Evolutionary conservation across 2,329 filamentous ascomycete species (phyloP).

Genomic region (Colletotrichum graminicola): DNA sequence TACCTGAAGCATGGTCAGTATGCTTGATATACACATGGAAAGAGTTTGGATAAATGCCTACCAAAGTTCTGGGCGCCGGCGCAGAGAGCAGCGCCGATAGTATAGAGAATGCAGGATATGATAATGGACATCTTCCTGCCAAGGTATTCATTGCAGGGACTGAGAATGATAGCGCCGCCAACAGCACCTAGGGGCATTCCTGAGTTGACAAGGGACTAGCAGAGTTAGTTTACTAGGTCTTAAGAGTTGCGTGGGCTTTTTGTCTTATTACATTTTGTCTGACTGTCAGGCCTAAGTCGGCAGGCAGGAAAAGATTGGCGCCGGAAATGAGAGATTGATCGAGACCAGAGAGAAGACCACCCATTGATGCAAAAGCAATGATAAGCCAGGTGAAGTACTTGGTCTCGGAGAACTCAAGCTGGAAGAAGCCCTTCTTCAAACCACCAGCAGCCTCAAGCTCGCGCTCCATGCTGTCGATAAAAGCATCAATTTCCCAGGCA

Average conservation of each 20-base stretch:
- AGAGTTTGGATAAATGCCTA: slow-evolving; percentile 45
- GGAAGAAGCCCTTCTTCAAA: slow-evolving; percentile 58
- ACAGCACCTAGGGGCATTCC: slow-evolving; percentile 80
- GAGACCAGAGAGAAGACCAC: slow-evolving; percentile 77
- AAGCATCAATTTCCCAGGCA: slow-evolving; percentile 52
- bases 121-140: slow-evolving; percentile 78
- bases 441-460: slow-evolving; percentile 49
- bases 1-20: slow-evolving; percentile 51
- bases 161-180: slow-evolving; percentile 75
- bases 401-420: slow-evolving; percentile 71
- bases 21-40: neutral
- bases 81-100: slow-evolving; percentile 75
- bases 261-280: slow-evolving; percentile 59
- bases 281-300: slow-evolving; percentile 65
- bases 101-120: slow-evolving; percentile 77
- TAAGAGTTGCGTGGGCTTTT: neutral
- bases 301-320: slow-evolving; percentile 75
- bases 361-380: slow-evolving; percentile 80
- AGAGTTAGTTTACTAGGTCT: neutral
- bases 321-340: slow-evolving; percentile 81
- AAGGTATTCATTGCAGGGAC: slow-evolving; percentile 75
- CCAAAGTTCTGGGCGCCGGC: slow-evolving; percentile 76
- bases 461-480: slow-evolving; percentile 57
- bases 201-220: slow-evolving; percentile 72
- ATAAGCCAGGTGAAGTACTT: slow-evolving; percentile 75